Evolutionary conservation across 2,329 filamentous ascomycete genomes (phyloP), one percentile per base, ranked within the genome.

Genomic region (Colletotrichum plurivorum): DNA sequence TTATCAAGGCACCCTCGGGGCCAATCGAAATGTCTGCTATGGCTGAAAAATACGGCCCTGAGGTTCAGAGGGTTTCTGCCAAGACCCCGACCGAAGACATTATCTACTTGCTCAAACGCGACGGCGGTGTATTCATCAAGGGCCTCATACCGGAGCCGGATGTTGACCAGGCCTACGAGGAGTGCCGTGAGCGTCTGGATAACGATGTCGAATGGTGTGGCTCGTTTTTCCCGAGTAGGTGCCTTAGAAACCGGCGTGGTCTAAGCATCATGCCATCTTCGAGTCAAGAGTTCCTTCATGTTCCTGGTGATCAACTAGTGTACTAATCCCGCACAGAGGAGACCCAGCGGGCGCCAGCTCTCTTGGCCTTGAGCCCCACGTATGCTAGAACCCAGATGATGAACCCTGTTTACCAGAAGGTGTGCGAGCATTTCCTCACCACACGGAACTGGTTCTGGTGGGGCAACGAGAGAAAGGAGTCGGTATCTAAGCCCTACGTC

Each of bases 161-260:
- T 20, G 59, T 69, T 7, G 66, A 64, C n/a, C 22, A 56, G 31
- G 43, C 62, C 18, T 54, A 49, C 6, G 62, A 60, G n/a, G 61
- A 66, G 31, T 65, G 61, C 15, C 61, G 66, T 20, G 54, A 69
- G 31, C 61, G 62, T 41, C 60, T 69, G 2, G 54, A 69, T 9
- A 69, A 41, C 25, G 66, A 69, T 20, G 62, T 56, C 3, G 66
- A 69, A 41, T 69, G 66, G 61, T 65, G 59, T n/a, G 66, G 66
- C 9, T 49, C 60, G 5, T 69, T 69, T 15, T 69, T 66, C 43
- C 66, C 66, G 5, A 69, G 55, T 68, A 56, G 46, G 53, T 41
- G 39, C 12, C 2, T 49, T 20, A 18, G 12, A 49, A 49, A 18
- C 5, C 15, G 16, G 16, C 18, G 16, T 15, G 18, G 45, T 18